These are phyloP conservation scores for Cichorium intybus DNA, from an alignment of 140 eudicot species.

Conservation along the genomic window DNA sequence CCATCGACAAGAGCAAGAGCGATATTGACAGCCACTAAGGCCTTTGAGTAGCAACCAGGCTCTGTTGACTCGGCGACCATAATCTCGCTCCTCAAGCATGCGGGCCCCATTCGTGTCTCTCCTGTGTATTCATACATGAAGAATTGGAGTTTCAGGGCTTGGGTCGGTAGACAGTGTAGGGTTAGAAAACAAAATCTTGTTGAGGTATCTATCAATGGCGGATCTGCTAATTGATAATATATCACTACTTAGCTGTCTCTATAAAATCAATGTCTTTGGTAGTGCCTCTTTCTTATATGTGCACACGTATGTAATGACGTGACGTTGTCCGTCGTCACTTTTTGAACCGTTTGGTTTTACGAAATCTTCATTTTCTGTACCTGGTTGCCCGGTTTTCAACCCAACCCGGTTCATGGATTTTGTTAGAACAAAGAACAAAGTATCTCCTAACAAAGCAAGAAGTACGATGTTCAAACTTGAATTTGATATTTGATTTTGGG, in stretches of 20 bases:
- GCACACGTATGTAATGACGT: slow-evolving; percentile 30
- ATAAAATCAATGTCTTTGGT: slow-evolving; percentile 7
- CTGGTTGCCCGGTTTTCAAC: neutral
- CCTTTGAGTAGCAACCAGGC: slow-evolving; percentile 52
- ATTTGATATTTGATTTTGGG: too few relatives aligned
- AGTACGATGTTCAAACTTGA: too few relatives aligned
- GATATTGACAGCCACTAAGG: slow-evolving; percentile 54
- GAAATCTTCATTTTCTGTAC: too few relatives aligned
- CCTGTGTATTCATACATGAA: neutral
- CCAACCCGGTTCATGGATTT: neutral
- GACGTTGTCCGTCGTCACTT: slow-evolving; percentile 13
- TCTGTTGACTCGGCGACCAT: slow-evolving; percentile 38
- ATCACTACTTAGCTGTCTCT: slow-evolving; percentile 24
- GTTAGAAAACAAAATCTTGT: neutral
- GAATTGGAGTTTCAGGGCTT: neutral
- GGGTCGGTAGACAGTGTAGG: slow-evolving; percentile 13
- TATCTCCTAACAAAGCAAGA: too few relatives aligned
- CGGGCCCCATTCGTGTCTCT: slow-evolving; percentile 16
- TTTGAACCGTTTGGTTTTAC: neutral
- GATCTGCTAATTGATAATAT: slow-evolving; percentile 31
- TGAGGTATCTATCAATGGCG: slow-evolving; percentile 31
- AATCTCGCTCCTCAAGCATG: slow-evolving; percentile 38
- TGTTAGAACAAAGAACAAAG: too few relatives aligned
- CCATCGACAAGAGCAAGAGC: slow-evolving; percentile 66
- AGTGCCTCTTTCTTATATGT: slow-evolving; percentile 4